Evolutionary conservation across 2,329 filamentous ascomycete species (phyloP).

Genomic region (Amylocarpus encephaloides): DNA sequence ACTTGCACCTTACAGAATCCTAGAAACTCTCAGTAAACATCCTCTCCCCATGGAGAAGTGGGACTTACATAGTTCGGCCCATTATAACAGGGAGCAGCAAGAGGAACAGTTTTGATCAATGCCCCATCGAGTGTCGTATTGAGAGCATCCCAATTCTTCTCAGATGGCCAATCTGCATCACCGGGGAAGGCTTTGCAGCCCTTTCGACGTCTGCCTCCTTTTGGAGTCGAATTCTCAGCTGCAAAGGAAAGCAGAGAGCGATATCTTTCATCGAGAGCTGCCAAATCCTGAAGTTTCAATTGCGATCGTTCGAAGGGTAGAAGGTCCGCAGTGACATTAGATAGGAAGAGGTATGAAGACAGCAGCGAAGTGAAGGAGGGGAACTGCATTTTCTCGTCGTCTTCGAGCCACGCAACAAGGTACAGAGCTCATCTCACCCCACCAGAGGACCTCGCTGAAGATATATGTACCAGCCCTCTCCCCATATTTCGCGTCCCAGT

Average conservation of each 20-base stretch:
- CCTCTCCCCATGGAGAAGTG: not conserved
- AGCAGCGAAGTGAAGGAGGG: not conserved
- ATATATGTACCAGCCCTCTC: not conserved
- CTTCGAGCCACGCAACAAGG: not conserved
- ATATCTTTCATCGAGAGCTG: not conserved
- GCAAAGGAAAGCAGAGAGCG: not conserved
- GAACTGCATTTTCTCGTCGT: not conserved
- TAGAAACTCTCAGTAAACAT: constrained; percentile 14
- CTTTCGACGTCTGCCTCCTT: not conserved
- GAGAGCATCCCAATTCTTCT: not conserved
- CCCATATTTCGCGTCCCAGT: not conserved
- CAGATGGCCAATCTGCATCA: not conserved
- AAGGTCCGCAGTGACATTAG: not conserved
- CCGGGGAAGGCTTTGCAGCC: not conserved
- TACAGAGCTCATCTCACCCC: not conserved
- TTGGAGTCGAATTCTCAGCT: not conserved
- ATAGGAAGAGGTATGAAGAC: not conserved
- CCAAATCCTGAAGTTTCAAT: not conserved
- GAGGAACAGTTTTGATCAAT: constrained; percentile 39
- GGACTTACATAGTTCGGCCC: constrained; percentile 17
- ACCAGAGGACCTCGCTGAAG: not conserved
- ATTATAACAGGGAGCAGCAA: constrained; percentile 39
- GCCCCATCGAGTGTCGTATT: constrained; percentile 30
- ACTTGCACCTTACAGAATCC: constrained; percentile 31
- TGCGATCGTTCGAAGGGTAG: constrained; percentile 3